Evolutionary conservation across 1,139 yeast species (phyloP), one percentile per base, ranked within the genome.

Genomic region (Zygotorulaspora mrakii): DNA sequence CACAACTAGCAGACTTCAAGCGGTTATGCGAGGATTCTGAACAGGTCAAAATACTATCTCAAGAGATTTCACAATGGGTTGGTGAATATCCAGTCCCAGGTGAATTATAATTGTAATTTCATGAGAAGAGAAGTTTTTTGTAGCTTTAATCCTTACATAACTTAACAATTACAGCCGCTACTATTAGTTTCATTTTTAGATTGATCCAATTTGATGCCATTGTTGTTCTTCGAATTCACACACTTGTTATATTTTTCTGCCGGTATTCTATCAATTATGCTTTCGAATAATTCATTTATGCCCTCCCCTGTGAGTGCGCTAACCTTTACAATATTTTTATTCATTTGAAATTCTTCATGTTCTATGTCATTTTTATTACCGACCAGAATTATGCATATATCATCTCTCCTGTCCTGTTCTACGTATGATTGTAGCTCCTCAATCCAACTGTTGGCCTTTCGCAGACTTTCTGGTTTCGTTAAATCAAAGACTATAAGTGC

Each of bases 371-470:
- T 59, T 60, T 87, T 87, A 57, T 82, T 82, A 4, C 87, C 96
- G 4, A 87, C 94, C 25, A 87, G 66, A 3, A 88, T 83, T 53
- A 87, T 83, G 29, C 84, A 78, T 36, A 89, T 83, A 50, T 81
- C 83, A 11, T 42, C 43, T 4, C 41, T 39, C 7, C 48, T 37
- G 35, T 84, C 85, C 8, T 43, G 84, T 35, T 69, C 75, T 2
- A 95, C 91, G 60, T 88, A 96, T 52, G 82, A 79, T 64, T 84
- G 86, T 47, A 91, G 73, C 66, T 91, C 97, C 56, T 84, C 83
- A 40, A 91, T 84, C 98, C 98, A 94, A 31, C 87, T 83, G 60
- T 87, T 86, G 1, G 97, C 97, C 55, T 88, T 79, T 38, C 74
- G 76, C 47, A 89, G 71, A n/a, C 96, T 87, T 0, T 83, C 67